Evolutionary conservation across 2,329 filamentous ascomycete genomes (phyloP), one percentile per base, ranked within the genome.

Genomic region (Beauveria brongniartii): DNA sequence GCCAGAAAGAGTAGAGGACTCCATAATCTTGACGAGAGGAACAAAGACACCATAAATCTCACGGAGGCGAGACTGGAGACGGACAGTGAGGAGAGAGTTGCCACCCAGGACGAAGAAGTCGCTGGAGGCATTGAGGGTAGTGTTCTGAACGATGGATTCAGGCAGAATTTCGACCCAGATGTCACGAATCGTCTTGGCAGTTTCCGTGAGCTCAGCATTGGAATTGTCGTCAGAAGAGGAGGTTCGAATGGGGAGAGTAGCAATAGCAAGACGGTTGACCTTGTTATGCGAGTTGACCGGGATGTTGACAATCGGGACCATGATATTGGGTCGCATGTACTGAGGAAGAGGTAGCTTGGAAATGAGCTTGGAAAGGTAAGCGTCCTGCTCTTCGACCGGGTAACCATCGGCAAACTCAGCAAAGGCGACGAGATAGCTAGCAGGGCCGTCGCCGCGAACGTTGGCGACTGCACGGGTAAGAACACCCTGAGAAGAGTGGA

Each of bases 61-160:
- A 3, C 64, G 63, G 40, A 82, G 73, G 1, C 62, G 61, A 0
- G 63, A 59, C 61, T 75, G 73, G 0, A 83, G 71, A 3, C 69
- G 63, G 12, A 79, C 65, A 1, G 78, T 63, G 0, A 76, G 67
- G 3, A 79, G 59, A 0, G 77, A 80, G 59, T 71, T 78, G 3
- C 77, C 78, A 9, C 77, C 78, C 1, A 73, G 64, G 0, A 65
- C 60, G 66, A 79, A 80, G 65, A 80, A 79, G 65, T 78, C 73
- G 5, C 73, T 67, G 6, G 65, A 40, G 0, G 57, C n/a, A 1
- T 65, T 57, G 22, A 68, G 65, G 3, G 59, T 62, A 34, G 61
- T 41, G 30, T 53, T 44, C 1, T 69, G 61, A 4, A 67, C 47
- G 2, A 66, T 56, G 0, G 62, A 60, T 3, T 65, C 58, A 54